Conservation (phyloP, 2,329 filamentous ascomycete species). For the Lithohypha guttulata region DNA sequence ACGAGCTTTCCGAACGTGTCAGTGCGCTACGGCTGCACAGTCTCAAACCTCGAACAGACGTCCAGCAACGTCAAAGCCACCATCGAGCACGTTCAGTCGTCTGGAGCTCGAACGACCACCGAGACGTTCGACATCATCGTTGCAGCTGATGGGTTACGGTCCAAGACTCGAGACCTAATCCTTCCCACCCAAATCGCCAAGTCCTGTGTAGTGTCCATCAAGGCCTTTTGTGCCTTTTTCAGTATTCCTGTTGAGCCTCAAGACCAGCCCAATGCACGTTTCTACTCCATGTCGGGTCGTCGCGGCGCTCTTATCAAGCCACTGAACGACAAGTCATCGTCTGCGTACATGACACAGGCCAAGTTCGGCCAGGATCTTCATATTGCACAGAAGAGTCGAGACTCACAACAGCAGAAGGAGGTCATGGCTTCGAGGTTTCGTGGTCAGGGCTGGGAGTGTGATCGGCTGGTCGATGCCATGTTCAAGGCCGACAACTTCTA, state of each 20-base stretch:
- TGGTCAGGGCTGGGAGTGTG: constrained; percentile 30
- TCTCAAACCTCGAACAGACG: neutral
- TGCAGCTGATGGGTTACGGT: constrained; percentile 22
- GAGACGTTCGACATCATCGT: constrained; percentile 5
- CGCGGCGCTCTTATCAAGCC: constrained; percentile 21
- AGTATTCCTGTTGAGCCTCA: constrained; percentile 20
- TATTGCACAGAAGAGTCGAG: constrained; percentile 7
- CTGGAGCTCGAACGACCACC: neutral
- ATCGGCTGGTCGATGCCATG: constrained; percentile 31
- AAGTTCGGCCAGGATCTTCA: constrained; percentile 1
- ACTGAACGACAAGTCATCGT: constrained; percentile 18
- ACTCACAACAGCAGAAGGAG: constrained; percentile 11
- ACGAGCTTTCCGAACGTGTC: constrained; percentile 11
- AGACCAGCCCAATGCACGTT: constrained; percentile 15
- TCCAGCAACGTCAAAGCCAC: neutral
- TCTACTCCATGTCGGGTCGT: constrained; percentile 19
- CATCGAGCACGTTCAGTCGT: neutral
- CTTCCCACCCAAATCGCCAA: neutral
- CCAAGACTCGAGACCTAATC: constrained; percentile 6
- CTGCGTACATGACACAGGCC: constrained; percentile 19
- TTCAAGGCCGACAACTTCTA: constrained; percentile 34
- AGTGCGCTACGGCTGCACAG: neutral
- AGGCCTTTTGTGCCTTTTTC: constrained; percentile 24
- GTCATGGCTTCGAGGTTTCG: constrained; percentile 21
- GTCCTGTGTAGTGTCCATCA: constrained; percentile 11